These are phyloP conservation scores for Sporothrix brunneoviolacea DNA, from an alignment of 2,329 filamentous ascomycete genomes.

Conservation along the genomic window DNA sequence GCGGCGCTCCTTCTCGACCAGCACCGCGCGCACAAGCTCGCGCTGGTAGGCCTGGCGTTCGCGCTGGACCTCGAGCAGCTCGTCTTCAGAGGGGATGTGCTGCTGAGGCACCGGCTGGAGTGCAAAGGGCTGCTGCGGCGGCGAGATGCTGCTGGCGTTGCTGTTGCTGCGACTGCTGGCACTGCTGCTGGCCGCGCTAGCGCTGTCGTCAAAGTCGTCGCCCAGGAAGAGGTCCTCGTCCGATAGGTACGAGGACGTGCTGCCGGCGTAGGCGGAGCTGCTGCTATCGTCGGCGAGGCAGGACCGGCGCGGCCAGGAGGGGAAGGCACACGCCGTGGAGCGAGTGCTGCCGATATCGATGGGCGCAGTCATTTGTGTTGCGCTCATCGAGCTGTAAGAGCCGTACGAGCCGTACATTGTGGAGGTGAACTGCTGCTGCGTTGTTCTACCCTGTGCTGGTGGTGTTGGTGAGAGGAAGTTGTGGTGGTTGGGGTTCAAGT, in stretches of 20 bases:
- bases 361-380: conserved; percentile 31
- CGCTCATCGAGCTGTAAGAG: conserved; percentile 44
- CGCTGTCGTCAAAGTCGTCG: conserved; percentile 42
- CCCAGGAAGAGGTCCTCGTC: conserved; percentile 57
- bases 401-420: conserved; percentile 45
- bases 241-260: conserved; percentile 51
- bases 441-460: not conserved
- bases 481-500: not conserved
- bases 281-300: conserved; percentile 36
- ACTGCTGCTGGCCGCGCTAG: conserved; percentile 40
- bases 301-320: conserved; percentile 51
- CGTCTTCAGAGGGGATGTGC: conserved; percentile 41
- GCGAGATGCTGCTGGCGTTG: conserved; percentile 38
- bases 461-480: conserved; percentile 20
- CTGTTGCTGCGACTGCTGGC: conserved; percentile 38
- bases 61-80: conserved; percentile 44
- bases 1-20: conserved; percentile 50
- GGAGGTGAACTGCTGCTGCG: conserved; percentile 13
- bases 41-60: conserved; percentile 45
- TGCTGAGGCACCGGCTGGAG: conserved; percentile 23
- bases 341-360: conserved; percentile 41
- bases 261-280: conserved; percentile 22
- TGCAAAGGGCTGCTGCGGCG: conserved; percentile 20
- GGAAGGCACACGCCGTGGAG: conserved; percentile 44
- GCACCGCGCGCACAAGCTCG: conserved; percentile 44